Evolutionary conservation across 2,329 filamentous ascomycete species (phyloP).

Genomic region (Alternaria sp.): DNA sequence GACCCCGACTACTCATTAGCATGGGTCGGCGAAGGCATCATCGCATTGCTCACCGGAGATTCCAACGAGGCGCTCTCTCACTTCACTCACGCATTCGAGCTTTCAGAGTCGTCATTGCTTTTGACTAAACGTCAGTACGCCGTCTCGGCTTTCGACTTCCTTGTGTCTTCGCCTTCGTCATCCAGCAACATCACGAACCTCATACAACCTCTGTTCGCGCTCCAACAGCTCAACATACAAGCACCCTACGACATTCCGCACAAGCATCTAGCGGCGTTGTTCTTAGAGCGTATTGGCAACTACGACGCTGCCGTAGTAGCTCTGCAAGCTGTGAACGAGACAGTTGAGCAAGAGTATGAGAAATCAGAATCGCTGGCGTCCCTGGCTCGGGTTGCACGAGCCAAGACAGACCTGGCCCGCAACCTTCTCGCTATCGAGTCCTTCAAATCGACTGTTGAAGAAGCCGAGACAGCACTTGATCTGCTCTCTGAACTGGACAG

Average conservation of each 20-base stretch:
- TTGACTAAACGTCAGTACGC: constrained; percentile 81
- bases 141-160: constrained; percentile 80
- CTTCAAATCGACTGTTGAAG: constrained; percentile 74
- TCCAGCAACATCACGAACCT: constrained; percentile 65
- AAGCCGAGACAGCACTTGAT: constrained; percentile 79
- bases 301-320: constrained; percentile 66
- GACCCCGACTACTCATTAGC: constrained; percentile 93
- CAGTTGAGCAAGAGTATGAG: constrained; percentile 83
- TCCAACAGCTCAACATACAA: constrained; percentile 79
- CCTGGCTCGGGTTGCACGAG: constrained; percentile 78
- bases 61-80: constrained; percentile 78
- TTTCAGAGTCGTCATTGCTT: constrained; percentile 77
- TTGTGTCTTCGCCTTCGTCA: constrained; percentile 64
- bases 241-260: constrained; percentile 73
- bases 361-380: constrained; percentile 76
- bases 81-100: constrained; percentile 94
- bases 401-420: constrained; percentile 86
- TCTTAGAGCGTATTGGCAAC: constrained; percentile 81
- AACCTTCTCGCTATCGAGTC: constrained; percentile 73
- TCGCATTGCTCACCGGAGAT: constrained; percentile 80
- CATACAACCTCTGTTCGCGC: constrained; percentile 85
- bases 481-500: constrained; percentile 74
- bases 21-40: constrained; percentile 90
- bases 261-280: constrained; percentile 78
- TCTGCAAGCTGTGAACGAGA: constrained; percentile 70